Evolutionary conservation across 768 basidiomycete species (phyloP).

Genomic region (Hebeloma cylindrosporum): DNA sequence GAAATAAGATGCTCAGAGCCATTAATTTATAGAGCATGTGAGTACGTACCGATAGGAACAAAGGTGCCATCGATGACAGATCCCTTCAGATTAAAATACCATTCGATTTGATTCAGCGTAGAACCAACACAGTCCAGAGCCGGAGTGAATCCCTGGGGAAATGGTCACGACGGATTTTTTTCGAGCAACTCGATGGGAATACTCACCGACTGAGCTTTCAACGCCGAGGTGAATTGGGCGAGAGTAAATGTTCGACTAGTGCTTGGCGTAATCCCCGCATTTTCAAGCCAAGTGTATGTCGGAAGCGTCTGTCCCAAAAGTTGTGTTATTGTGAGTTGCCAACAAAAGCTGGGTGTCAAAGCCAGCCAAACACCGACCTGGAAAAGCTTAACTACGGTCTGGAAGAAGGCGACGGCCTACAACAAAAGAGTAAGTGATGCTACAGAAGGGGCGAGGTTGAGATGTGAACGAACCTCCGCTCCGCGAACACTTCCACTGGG

Average conservation of each 20-base stretch:
- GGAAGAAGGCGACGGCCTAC: constrained; percentile 71
- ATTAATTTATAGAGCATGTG: not conserved
- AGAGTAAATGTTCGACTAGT: constrained; percentile 56
- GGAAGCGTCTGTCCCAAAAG: constrained; percentile 56
- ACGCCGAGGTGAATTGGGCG: constrained; percentile 49
- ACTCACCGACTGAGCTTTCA: constrained; percentile 51
- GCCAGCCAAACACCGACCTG: constrained; percentile 40
- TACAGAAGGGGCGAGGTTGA: too few relatives aligned
- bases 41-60: constrained; percentile 51
- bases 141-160: constrained; percentile 44
- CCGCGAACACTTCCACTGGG: constrained; percentile 58
- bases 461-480: constrained; percentile 59
- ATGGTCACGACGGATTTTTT: constrained; percentile 1
- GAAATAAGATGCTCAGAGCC: not conserved
- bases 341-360: not conserved
- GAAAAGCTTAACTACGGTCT: constrained; percentile 58
- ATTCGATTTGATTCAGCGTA: constrained; percentile 43
- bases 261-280: constrained; percentile 76
- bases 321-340: constrained; percentile 9
- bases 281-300: constrained; percentile 69
- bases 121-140: constrained; percentile 33
- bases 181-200: not conserved
- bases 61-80: constrained; percentile 68
- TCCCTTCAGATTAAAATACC: constrained; percentile 66
- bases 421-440: too few relatives aligned